Percentiles rank a stretch among this genome's conserved stretches.
Conservation (phyloP, 768 basidiomycete species). For the Pleurotus djamor region DNA sequence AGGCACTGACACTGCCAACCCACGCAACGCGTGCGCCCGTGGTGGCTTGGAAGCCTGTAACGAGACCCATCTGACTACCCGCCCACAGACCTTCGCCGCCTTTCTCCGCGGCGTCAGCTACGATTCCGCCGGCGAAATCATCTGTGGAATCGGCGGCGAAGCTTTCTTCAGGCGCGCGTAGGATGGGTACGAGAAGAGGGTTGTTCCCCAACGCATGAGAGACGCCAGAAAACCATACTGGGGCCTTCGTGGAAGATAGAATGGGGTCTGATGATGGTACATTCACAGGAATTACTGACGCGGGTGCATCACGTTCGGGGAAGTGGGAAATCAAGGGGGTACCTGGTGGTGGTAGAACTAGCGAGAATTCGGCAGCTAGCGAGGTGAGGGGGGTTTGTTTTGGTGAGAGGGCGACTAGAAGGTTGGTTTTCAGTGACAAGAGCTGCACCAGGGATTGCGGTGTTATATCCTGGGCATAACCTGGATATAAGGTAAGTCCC, state of each 20-base stretch:
- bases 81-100: slow-evolving; percentile 83
- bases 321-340: slow-evolving; percentile 87
- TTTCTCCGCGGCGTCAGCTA: slow-evolving; percentile 72
- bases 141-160: slow-evolving; percentile 73
- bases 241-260: slow-evolving; percentile 44
- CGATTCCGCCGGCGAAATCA: slow-evolving; percentile 55
- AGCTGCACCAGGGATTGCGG: slow-evolving; percentile 79
- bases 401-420: slow-evolving; percentile 79
- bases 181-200: slow-evolving; percentile 80
- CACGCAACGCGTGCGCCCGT: slow-evolving; percentile 78
- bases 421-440: slow-evolving; percentile 70
- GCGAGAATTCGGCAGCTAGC: slow-evolving; percentile 88
- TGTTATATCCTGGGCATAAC: slow-evolving; percentile 69
- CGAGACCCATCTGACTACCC: slow-evolving; percentile 72
- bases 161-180: slow-evolving; percentile 73
- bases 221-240: slow-evolving; percentile 77
- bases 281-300: slow-evolving; percentile 64
- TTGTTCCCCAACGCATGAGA: slow-evolving; percentile 65
- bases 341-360: slow-evolving; percentile 83
- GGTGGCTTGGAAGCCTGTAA: slow-evolving; percentile 86
- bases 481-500: slow-evolving; percentile 30
- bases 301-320: slow-evolving; percentile 64
- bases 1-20: slow-evolving; percentile 76
- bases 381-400: slow-evolving; percentile 72
- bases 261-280: slow-evolving; percentile 40